Conservation (phyloP, 768 basidiomycete genomes). For the Lactarius sanguifluus region DNA sequence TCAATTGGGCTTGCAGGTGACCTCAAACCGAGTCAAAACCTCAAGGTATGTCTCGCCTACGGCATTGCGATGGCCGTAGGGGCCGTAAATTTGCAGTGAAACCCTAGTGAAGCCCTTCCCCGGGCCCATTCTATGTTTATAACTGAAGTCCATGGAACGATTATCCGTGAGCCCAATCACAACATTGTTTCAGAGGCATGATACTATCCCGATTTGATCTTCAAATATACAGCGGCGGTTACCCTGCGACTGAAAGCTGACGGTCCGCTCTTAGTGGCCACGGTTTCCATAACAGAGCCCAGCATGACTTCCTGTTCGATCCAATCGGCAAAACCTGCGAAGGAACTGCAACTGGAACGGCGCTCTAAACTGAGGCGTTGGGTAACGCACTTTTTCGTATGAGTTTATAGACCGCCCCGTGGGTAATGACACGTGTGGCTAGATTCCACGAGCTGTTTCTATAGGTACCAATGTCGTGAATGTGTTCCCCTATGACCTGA, state of each 20-base stretch:
- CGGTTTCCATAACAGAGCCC: slow-evolving; percentile 53
- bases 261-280: slow-evolving; percentile 46
- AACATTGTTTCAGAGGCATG: neutral
- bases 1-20: slow-evolving; percentile 55
- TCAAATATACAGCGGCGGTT: too few relatives aligned
- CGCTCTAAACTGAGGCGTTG: slow-evolving; percentile 41
- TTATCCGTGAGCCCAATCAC: slow-evolving; percentile 41
- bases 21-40: slow-evolving; percentile 54
- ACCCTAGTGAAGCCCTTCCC: slow-evolving; percentile 43
- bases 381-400: neutral
- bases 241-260: too few relatives aligned
- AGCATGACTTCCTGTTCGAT: slow-evolving; percentile 50
- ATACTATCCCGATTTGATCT: neutral
- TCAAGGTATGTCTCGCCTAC: slow-evolving; percentile 8
- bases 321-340: slow-evolving; percentile 53
- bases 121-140: slow-evolving; percentile 63
- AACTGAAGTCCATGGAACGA: slow-evolving; percentile 62
- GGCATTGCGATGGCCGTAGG: neutral
- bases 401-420: neutral
- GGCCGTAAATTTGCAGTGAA: slow-evolving; percentile 37
- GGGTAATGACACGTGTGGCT: neutral
- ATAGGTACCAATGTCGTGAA: neutral
- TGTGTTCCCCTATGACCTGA: neutral
- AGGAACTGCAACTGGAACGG: slow-evolving; percentile 60
- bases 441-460: neutral